Percentiles rank a stretch among this genome's conserved stretches.
Evolutionary conservation across 768 basidiomycete genomes (phyloP).

Genomic region (Multifurca ochricompacta): DNA sequence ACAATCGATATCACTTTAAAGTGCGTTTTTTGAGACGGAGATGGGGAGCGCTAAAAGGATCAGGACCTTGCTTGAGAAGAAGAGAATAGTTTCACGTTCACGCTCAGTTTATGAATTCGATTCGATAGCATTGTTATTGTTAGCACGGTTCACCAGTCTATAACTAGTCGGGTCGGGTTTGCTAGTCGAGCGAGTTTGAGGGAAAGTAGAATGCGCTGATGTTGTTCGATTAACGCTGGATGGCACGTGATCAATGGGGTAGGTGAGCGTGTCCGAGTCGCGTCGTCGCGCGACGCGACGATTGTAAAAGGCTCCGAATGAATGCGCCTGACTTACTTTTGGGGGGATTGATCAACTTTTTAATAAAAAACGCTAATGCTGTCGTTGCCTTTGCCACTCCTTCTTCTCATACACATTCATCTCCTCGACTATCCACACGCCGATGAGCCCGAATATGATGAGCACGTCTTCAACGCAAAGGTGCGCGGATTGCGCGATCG

Average conservation of each 20-base stretch:
- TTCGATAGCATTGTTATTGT: too few relatives aligned
- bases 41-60: neutral
- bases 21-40: neutral
- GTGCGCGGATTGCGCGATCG: slow-evolving; percentile 44
- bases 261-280: neutral
- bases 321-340: neutral
- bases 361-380: neutral
- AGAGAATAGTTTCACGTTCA: too few relatives aligned
- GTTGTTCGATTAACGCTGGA: too few relatives aligned
- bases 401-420: slow-evolving; percentile 46
- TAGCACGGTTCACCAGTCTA: too few relatives aligned
- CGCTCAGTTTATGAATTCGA: too few relatives aligned
- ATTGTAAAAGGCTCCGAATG: neutral
- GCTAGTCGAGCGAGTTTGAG: neutral
- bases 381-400: slow-evolving; percentile 34
- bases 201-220: too few relatives aligned
- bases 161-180: too few relatives aligned
- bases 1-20: neutral
- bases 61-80: too few relatives aligned
- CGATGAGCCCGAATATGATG: slow-evolving; percentile 43
- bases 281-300: too few relatives aligned
- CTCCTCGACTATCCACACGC: slow-evolving; percentile 43
- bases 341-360: neutral
- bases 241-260: neutral
- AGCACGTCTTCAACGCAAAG: slow-evolving; percentile 38